phyloP scores from a whole-genome alignment of 1,284 basidiomycete species.

The Naganishia liquefaciens region DNA sequence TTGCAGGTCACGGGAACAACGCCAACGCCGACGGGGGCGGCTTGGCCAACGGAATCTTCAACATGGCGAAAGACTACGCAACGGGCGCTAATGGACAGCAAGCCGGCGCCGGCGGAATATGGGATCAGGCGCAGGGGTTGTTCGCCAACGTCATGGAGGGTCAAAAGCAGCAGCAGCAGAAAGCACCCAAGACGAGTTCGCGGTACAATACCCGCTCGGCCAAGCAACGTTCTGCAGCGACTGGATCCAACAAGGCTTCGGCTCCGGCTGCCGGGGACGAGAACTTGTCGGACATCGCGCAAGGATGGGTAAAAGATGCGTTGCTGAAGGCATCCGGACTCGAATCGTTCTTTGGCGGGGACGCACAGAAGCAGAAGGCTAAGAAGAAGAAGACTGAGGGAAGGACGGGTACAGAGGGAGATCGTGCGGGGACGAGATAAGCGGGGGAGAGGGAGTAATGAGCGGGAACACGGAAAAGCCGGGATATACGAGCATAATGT shows the following conservation, averaged over 20 bases:
- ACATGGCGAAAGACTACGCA: slow-evolving; percentile 26
- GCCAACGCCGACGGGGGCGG: slow-evolving; percentile 11
- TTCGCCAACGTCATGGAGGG: slow-evolving; percentile 28
- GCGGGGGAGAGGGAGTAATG: neutral
- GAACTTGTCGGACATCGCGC: slow-evolving; percentile 30
- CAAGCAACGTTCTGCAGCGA: slow-evolving; percentile 6
- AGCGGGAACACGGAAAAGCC: neutral
- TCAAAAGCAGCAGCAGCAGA: slow-evolving; percentile 15
- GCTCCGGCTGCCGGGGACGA: slow-evolving; percentile 2
- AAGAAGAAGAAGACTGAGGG: slow-evolving; percentile 14
- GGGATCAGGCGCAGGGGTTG: slow-evolving; percentile 24
- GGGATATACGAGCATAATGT: neutral
- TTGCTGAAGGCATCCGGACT: slow-evolving; percentile 34
- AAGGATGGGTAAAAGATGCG: slow-evolving; percentile 35
- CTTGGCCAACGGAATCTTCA: slow-evolving; percentile 26
- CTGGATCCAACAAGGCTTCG: neutral
- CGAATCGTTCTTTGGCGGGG: slow-evolving; percentile 33
- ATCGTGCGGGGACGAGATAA: slow-evolving; percentile 15
- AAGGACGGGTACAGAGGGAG: slow-evolving; percentile 5
- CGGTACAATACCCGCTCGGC: slow-evolving; percentile 7
- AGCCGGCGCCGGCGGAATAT: slow-evolving; percentile 7
- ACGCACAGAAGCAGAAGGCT: slow-evolving; percentile 27
- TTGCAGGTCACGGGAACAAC: slow-evolving; percentile 12
- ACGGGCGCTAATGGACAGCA: slow-evolving; percentile 13
- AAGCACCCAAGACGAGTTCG: slow-evolving; percentile 2